phyloP scores from a whole-genome alignment of 805 yeast genomes.

The Metschnikowia lunata region DNA sequence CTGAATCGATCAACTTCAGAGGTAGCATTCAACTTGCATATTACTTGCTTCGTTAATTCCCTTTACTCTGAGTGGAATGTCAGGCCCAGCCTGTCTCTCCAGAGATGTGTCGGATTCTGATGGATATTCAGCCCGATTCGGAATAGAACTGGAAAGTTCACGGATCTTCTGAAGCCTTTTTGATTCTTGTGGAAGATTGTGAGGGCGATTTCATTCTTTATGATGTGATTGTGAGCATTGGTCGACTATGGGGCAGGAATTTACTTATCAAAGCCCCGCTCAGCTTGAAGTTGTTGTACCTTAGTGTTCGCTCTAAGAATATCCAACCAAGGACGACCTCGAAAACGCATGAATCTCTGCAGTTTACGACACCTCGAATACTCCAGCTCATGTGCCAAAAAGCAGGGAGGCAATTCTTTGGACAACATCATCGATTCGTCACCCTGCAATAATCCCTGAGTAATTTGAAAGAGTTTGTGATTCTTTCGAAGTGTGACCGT shows the following conservation, averaged over 20 bases:
- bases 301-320: no score
- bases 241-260: no score
- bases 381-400: conserved; percentile 75
- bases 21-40: conserved; percentile 57
- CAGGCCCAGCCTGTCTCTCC: conserved; percentile 75
- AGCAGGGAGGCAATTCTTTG: conserved; percentile 84
- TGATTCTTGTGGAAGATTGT: conserved; percentile 73
- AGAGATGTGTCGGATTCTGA: conserved; percentile 56
- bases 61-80: conserved; percentile 56
- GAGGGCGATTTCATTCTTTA: conserved; percentile 74
- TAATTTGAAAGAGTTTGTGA: conserved; percentile 81
- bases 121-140: conserved; percentile 71
- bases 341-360: no score
- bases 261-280: no score
- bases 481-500: conserved; percentile 87
- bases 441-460: conserved; percentile 69
- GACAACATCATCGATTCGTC: conserved; percentile 53
- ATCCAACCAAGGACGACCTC: no score
- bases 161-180: conserved; percentile 60
- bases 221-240: conserved; percentile 49
- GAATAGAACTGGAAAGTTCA: conserved; percentile 68
- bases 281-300: no score
- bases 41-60: conserved; percentile 66
- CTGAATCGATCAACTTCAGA: conserved; percentile 73
- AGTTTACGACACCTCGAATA: no score